Conservation (phyloP, 2,329 filamentous ascomycete genomes). For the Kalmusia sp. region DNA sequence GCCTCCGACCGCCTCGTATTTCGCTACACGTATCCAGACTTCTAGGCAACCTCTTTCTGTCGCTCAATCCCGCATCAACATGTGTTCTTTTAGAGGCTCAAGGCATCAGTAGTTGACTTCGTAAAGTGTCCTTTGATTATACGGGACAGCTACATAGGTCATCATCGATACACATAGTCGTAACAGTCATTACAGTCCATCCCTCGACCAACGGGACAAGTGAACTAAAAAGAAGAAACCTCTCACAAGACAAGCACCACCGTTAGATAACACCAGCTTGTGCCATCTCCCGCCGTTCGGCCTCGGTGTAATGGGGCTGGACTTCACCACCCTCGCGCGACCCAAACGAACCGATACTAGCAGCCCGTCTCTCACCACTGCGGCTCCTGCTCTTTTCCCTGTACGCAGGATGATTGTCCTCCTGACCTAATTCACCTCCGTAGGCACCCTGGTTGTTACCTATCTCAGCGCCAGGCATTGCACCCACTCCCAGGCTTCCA, state of each 20-base stretch:
- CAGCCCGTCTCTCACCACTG: conserved; percentile 27
- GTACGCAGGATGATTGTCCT: conserved; percentile 23
- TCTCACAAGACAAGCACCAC: not conserved
- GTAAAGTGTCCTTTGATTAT: not conserved
- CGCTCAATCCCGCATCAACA: not conserved
- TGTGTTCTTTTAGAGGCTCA: not conserved
- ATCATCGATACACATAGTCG: not conserved
- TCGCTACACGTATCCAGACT: conserved; percentile 5
- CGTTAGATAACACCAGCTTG: conserved; percentile 28
- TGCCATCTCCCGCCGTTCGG: conserved; percentile 34
- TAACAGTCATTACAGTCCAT: conserved; percentile 5
- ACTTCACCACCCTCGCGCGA: conserved; percentile 29
- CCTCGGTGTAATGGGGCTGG: conserved; percentile 38
- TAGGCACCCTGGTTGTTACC: conserved; percentile 16
- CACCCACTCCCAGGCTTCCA: conserved; percentile 56
- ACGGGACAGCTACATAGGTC: conserved; percentile 8
- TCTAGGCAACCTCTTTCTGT: not conserved
- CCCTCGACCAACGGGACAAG: not conserved
- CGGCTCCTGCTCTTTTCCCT: conserved; percentile 32
- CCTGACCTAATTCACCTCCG: conserved; percentile 19
- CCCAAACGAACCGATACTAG: conserved; percentile 31
- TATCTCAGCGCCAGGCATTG: conserved; percentile 45
- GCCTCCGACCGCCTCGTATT: not conserved
- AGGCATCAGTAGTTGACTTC: not conserved
- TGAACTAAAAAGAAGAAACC: not conserved